Conservation (phyloP, 495 filamentous ascomycete genomes). For the Xylaria castorea region DNA sequence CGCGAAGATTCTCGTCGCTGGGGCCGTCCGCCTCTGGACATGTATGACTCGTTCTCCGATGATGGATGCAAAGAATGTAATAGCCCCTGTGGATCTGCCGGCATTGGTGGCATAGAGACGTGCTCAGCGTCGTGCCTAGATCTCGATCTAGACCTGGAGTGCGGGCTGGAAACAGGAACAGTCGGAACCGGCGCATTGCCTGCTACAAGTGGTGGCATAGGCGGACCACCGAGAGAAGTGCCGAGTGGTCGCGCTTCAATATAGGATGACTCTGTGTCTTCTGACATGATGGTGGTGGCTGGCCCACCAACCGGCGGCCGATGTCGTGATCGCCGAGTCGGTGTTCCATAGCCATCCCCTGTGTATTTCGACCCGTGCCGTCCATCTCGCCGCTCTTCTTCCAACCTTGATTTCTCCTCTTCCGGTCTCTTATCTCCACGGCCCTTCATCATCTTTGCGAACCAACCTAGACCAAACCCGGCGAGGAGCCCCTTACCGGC, state of each 20-base stretch:
- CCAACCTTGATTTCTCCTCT: slow-evolving; percentile 65
- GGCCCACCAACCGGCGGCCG: slow-evolving; percentile 45
- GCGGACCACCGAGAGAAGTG: slow-evolving; percentile 39
- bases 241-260: slow-evolving; percentile 45
- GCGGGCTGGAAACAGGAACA: slow-evolving; percentile 33
- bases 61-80: slow-evolving; percentile 65
- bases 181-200: slow-evolving; percentile 50
- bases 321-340: slow-evolving; percentile 55
- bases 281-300: slow-evolving; percentile 44
- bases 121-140: slow-evolving; percentile 46
- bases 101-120: slow-evolving; percentile 56
- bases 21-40: slow-evolving; percentile 56
- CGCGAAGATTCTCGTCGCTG: slow-evolving; percentile 53
- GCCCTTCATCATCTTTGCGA: slow-evolving; percentile 67
- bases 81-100: slow-evolving; percentile 61
- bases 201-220: slow-evolving; percentile 45
- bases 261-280: slow-evolving; percentile 53
- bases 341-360: slow-evolving; percentile 66
- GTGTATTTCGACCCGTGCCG: slow-evolving; percentile 55
- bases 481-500: slow-evolving; percentile 68
- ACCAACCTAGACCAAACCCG: slow-evolving; percentile 70
- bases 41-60: slow-evolving; percentile 64
- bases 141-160: slow-evolving; percentile 40
- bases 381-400: slow-evolving; percentile 55
- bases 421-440: slow-evolving; percentile 68